Conservation (phyloP, 805 yeast genomes). For the Ogataea pini region DNA sequence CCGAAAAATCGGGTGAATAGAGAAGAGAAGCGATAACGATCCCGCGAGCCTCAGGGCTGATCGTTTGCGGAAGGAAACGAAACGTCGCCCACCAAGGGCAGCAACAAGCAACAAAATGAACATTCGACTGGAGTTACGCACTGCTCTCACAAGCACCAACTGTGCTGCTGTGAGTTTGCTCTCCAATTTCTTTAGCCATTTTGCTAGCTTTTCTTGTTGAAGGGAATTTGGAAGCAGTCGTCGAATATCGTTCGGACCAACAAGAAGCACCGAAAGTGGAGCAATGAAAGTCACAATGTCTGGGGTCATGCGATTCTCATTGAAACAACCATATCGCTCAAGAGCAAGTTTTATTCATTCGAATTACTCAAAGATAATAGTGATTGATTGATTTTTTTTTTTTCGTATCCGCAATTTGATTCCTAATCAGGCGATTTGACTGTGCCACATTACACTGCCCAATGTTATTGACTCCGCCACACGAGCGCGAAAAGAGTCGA, state of each 20-base stretch:
- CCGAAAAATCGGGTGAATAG: slow-evolving; percentile 17
- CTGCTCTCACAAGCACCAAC: slow-evolving; percentile 1
- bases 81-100: not conserved
- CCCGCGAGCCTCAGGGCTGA: slow-evolving; percentile 10
- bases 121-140: slow-evolving; percentile 12
- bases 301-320: not conserved
- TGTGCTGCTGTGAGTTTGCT: not conserved
- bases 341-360: too few species aligned
- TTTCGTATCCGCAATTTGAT: not conserved
- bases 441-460: not conserved
- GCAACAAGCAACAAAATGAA: not conserved
- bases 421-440: slow-evolving; percentile 3
- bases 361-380: too few species aligned
- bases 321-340: too few species aligned
- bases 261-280: slow-evolving; percentile 5
- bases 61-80: not conserved
- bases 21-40: slow-evolving; percentile 16
- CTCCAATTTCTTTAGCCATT: slow-evolving; percentile 7
- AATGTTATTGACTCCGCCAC: not conserved
- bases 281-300: not conserved
- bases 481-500: too few species aligned
- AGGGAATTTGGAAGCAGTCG: not conserved
- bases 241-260: slow-evolving; percentile 11
- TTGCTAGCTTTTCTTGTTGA: not conserved
- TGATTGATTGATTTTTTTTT: not conserved